A percentile compares a stretch with the other conserved stretches of the same genome.
phyloP scores from a whole-genome alignment of 805 yeast species.

The Candida vartiovaarae region DNA sequence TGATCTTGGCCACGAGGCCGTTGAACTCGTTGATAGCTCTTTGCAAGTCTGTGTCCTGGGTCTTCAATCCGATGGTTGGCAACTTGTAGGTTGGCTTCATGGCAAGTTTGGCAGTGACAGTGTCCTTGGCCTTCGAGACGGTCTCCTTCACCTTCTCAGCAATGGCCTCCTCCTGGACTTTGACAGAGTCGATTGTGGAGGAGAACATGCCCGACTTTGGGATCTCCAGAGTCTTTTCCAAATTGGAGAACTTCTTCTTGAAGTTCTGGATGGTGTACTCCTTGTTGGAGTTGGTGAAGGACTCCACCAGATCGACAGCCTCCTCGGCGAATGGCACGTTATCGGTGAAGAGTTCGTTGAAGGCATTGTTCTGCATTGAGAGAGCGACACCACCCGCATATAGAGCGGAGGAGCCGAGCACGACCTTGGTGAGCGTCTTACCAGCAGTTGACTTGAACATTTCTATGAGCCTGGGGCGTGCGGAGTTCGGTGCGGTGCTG shows the following conservation, averaged over 20 bases:
- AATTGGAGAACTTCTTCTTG: constrained; percentile 30
- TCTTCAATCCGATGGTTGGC: constrained; percentile 24
- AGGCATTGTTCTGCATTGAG: constrained; percentile 47
- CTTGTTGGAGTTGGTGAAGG: constrained; percentile 16
- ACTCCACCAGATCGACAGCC: constrained; percentile 44
- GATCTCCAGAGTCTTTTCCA: constrained; percentile 33
- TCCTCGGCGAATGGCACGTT: constrained; percentile 59
- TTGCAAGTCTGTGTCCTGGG: constrained; percentile 24
- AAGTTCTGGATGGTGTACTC: constrained; percentile 29
- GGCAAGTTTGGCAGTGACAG: constrained; percentile 3
- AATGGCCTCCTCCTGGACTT: constrained; percentile 11
- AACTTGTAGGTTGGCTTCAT: constrained; percentile 6
- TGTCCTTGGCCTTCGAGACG: constrained; percentile 7
- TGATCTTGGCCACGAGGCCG: constrained; percentile 16
- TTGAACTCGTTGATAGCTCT: constrained; percentile 22
- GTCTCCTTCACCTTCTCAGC: constrained; percentile 8
- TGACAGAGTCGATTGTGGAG: constrained; percentile 25
- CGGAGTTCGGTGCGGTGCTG: neutral
- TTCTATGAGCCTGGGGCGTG: neutral
- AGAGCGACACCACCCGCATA: constrained; percentile 58
- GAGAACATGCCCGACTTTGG: constrained; percentile 34
- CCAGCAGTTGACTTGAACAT: constrained; percentile 26
- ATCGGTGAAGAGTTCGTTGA: constrained; percentile 56
- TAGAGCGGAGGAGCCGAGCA: constrained; percentile 28
- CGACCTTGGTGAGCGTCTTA: constrained; percentile 25